phyloP scores from a whole-genome alignment of 108 stramenopile species.

The Cyclotella baltica region DNA sequence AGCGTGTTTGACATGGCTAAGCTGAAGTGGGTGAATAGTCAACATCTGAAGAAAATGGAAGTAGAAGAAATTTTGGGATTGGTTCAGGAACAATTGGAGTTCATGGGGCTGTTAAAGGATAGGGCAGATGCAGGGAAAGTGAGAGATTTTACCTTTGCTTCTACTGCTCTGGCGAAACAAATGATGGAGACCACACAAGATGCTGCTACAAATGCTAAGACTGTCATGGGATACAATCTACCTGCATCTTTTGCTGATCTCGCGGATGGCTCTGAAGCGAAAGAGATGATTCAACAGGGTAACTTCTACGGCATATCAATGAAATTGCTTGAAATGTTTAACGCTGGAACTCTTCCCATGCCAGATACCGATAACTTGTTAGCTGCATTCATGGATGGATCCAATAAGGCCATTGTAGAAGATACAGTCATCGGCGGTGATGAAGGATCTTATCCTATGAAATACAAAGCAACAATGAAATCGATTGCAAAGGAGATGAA shows the following conservation, averaged over 20 bases:
- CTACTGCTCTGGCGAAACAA: slow-evolving; percentile 85
- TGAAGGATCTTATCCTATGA: slow-evolving; percentile 58
- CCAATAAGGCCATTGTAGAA: slow-evolving; percentile 71
- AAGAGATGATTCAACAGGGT: slow-evolving; percentile 77
- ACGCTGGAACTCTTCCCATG: slow-evolving; percentile 63
- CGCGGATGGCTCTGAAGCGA: slow-evolving; percentile 73
- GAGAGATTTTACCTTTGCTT: slow-evolving; percentile 70
- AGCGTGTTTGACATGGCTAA: slow-evolving; percentile 97
- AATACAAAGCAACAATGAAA: slow-evolving; percentile 90
- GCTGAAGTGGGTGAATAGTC: slow-evolving; percentile 95
- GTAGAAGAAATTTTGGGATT: slow-evolving; percentile 69
- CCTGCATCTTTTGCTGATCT: slow-evolving; percentile 70
- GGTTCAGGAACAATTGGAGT: slow-evolving; percentile 78
- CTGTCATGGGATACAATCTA: slow-evolving; percentile 83
- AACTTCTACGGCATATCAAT: slow-evolving; percentile 79
- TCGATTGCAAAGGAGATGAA: slow-evolving; percentile 81
- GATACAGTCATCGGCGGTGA: slow-evolving; percentile 73
- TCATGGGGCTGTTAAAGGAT: slow-evolving; percentile 63
- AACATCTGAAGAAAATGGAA: slow-evolving; percentile 84
- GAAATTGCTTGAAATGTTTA: slow-evolving; percentile 61
- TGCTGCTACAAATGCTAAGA: slow-evolving; percentile 83
- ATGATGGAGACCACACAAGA: slow-evolving; percentile 94
- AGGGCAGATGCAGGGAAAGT: slow-evolving; percentile 49
- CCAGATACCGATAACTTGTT: slow-evolving; percentile 66
- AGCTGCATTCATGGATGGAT: slow-evolving; percentile 77